Evolutionary conservation across 441 rosid species (phyloP), one percentile per base, ranked within the genome.

Genomic region (Hura crepitans): DNA sequence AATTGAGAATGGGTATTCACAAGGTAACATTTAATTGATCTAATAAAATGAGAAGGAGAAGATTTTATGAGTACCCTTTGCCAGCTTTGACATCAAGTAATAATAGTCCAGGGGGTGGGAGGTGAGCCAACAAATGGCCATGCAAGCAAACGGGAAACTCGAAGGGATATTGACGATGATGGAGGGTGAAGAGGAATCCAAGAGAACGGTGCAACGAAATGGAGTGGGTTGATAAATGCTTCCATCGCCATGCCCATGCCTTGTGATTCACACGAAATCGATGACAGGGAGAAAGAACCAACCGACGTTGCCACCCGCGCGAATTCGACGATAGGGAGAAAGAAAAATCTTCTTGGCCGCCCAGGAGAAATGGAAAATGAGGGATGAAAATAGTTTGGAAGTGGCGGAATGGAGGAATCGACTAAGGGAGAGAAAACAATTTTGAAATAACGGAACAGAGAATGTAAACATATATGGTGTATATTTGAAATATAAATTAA

Each of bases 81-180:
- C 88, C 86, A 31, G 78, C 82, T 73, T 76, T 80, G 82, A 85
- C 60, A 76, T 85, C 87, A 60, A 80, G 59, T 60, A 79, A 65
- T 8, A 85, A 76, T 12, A 53, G 35, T 1, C 72, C 73, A 57
- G 39, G 5, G 72, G 49, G 70, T 18, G 50, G 75, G 33, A 27
- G 71, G 60, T 3, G 71, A 33, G 17, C 77, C 78, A 31, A 33
- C 27, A 59, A 49, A 74, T 8, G 54, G 62, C 59, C 63, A 66
- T 55, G 17, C 20, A n/a, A 51, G 69, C 25, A 39, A 72, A 59
- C 59, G 77, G 67, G 72, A 25, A 18, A 75, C 10, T 2, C 68
- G 75, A 62, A 72, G 71, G 45, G 56, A 53, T 45, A 60, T 13
- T 4, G 76, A 28, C 5, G 80, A 58, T 10, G 71, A 47, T 8